phyloP scores from a whole-genome alignment of 129 eudicot genomes.

The Oenanthe sinensis region DNA sequence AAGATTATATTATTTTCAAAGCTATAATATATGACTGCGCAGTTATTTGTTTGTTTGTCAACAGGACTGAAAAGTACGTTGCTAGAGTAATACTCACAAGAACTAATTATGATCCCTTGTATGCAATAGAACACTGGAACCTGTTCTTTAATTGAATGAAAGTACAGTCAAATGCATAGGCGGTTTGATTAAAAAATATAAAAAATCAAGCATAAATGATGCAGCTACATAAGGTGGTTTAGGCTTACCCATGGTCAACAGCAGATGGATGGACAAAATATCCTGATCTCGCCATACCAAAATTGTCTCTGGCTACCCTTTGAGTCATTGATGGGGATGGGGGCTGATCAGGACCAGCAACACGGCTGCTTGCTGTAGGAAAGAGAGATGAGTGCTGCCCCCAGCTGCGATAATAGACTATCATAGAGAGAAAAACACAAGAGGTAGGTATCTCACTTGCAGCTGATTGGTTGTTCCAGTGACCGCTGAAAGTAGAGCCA shows the following conservation, averaged over 20 bases:
- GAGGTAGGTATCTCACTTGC: slow-evolving; percentile 63
- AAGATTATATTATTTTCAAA: background rate
- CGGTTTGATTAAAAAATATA: background rate
- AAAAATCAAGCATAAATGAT: background rate
- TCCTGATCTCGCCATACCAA: slow-evolving; percentile 60
- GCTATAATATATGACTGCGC: background rate
- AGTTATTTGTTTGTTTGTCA: background rate
- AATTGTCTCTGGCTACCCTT: slow-evolving; percentile 41
- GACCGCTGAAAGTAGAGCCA: slow-evolving; percentile 47
- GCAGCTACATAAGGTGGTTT: background rate
- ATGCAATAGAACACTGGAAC: background rate
- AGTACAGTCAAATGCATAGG: background rate
- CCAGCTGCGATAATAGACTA: slow-evolving; percentile 61
- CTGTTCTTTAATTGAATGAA: background rate
- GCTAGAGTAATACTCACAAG: background rate
- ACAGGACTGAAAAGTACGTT: background rate
- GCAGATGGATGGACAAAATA: slow-evolving; percentile 56
- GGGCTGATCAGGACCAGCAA: slow-evolving; percentile 54
- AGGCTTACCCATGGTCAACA: slow-evolving; percentile 65
- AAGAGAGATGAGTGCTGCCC: slow-evolving; percentile 47
- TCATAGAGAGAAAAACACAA: slow-evolving; percentile 66
- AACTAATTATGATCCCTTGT: background rate
- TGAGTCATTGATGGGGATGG: slow-evolving; percentile 49
- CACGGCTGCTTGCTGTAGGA: slow-evolving; percentile 40
- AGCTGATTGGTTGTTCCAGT: slow-evolving; percentile 59